Evolutionary conservation across 805 yeast species (phyloP), one percentile per base, ranked within the genome.

Genomic region (Candida quercuum): DNA sequence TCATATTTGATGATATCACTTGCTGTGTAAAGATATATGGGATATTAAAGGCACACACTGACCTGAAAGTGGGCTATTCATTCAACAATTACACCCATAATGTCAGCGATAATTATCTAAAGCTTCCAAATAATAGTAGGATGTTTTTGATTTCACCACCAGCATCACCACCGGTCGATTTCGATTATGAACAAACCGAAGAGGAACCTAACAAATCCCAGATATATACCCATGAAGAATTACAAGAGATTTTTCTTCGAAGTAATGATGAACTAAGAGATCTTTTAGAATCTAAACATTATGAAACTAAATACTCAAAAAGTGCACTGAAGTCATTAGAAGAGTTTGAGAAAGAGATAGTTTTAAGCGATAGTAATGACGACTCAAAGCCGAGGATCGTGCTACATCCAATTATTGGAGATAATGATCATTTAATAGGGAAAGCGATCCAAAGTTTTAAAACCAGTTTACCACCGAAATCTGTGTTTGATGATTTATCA

Each of bases 101-200:
- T 14, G 9, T 35, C 1, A 33, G 28, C 25, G 45, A 52, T 14
- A 52, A 42, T 32, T 58, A 57, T 34, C 42, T 66, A 13, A 31
- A 56, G 32, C 48, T 66, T 10, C 71, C 71, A 9, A 45, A 49
- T 30, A 45, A 56, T 28, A 48, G 54, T 7, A 51, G 58, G 34
- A 40, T 61, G 55, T 66, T 66, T 43, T 41, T 66, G 30, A 59
- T 66, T 6, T 64, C 70, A 0, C 71, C 71, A 6, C 70, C 70
- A 14, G 52, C 60, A 6, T 64, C 70, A 4, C 70, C 70, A 2
- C 69, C 71, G 5, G 62, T 64, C 4, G 71, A 49, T 17, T 66
- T 66, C 38, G 62, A 64, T 38, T 66, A 57, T 41, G 51, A 61
- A 12, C 51, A 49, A 28, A 54, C 56, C 19, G 71, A 66, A 40